Conservation (phyloP, 1,284 basidiomycete genomes). For the Ustilago vetiveriae region DNA sequence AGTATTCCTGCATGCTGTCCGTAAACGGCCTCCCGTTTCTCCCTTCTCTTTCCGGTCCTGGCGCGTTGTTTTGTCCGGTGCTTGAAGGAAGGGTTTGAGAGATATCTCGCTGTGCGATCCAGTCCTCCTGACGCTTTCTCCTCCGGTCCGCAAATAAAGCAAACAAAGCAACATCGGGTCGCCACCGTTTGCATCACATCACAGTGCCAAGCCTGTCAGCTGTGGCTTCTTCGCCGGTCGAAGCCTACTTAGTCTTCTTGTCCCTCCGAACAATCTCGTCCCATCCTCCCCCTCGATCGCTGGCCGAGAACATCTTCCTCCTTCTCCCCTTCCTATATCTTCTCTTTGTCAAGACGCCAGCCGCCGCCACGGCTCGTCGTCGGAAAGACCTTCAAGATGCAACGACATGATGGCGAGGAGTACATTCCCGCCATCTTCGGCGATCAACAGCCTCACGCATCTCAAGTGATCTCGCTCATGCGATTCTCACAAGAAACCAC, state of each 20-base stretch:
- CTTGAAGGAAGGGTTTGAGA: neutral
- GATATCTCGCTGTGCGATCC: neutral
- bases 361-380: no score
- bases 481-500: constrained; percentile 18
- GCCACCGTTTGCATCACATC: neutral
- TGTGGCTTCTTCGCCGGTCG: constrained; percentile 12
- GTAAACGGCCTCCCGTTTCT: no score
- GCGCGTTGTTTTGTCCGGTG: neutral
- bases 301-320: no score
- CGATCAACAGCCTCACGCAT: constrained; percentile 5
- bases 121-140: no score
- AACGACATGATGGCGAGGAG: constrained; percentile 37
- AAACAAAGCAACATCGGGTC: no score
- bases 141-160: no score
- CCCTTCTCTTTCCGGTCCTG: no score
- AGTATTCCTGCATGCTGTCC: no score
- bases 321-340: no score
- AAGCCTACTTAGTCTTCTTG: neutral
- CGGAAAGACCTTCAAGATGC: constrained; percentile 10
- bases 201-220: neutral
- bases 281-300: neutral
- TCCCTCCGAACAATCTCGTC: neutral
- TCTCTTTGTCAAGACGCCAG: no score
- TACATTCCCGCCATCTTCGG: constrained; percentile 25
- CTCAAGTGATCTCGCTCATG: constrained; percentile 30